A percentile compares a stretch with the other conserved stretches of the same genome.
These are phyloP conservation scores for Dendrothele bispora DNA, from an alignment of 768 basidiomycete species.

Conservation along the genomic window DNA sequence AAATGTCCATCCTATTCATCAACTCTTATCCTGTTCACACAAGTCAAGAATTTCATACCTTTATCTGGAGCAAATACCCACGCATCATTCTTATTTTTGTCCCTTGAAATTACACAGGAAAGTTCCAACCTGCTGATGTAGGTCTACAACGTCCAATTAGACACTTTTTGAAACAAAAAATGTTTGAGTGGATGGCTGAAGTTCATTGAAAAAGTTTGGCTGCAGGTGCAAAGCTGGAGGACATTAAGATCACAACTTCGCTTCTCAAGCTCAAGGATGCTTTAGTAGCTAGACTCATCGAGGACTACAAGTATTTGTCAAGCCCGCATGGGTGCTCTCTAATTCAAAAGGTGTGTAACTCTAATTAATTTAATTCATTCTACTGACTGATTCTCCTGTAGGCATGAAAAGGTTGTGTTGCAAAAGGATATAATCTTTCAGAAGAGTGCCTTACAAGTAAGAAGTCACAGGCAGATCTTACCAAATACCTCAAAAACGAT, in stretches of 20 bases:
- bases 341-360: background rate
- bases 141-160: too few relatives aligned
- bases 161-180: too few relatives aligned
- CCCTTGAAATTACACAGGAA: slow-evolving; percentile 15
- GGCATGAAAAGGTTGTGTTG: background rate
- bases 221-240: background rate
- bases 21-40: slow-evolving; percentile 22
- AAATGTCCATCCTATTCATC: too few relatives aligned
- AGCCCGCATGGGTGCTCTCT: background rate
- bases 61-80: slow-evolving; percentile 1
- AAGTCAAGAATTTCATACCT: slow-evolving; percentile 11
- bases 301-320: background rate
- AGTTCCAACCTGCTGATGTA: too few relatives aligned
- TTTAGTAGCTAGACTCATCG: background rate
- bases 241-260: background rate
- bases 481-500: background rate
- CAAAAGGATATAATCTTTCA: background rate
- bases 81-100: too few relatives aligned
- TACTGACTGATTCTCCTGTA: background rate
- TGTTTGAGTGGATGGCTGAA: too few relatives aligned
- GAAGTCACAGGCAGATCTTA: background rate
- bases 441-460: background rate
- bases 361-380: too few relatives aligned
- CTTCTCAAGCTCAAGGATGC: slow-evolving; percentile 1
- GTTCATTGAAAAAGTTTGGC: background rate